phyloP scores from a whole-genome alignment of 768 basidiomycete genomes.

The Pluteus cervinus region DNA sequence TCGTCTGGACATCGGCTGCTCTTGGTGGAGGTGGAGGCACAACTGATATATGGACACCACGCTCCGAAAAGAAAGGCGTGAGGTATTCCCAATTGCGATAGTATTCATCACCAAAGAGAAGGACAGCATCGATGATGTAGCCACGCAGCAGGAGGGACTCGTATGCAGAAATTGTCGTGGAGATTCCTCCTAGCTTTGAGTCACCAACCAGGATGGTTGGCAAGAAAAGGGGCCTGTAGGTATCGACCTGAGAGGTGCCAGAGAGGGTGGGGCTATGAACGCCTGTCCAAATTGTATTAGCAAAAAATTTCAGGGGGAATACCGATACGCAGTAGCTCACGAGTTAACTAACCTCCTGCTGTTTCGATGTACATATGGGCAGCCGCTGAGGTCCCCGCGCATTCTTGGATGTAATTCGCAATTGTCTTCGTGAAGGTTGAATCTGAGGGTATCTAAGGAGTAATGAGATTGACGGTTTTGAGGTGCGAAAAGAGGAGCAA shows the following conservation, averaged over 20 bases:
- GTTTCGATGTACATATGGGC: conserved; percentile 85
- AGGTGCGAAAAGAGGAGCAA: conserved; percentile 10
- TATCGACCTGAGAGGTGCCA: conserved; percentile 78
- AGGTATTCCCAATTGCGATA: conserved; percentile 89
- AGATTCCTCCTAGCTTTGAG: conserved; percentile 88
- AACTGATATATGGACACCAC: conserved; percentile 49
- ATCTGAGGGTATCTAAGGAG: conserved; percentile 53
- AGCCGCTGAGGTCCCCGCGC: conserved; percentile 29
- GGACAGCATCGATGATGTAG: conserved; percentile 77
- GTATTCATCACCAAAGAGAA: conserved; percentile 81
- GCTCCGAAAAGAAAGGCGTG: conserved; percentile 68
- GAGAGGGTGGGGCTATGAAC: conserved; percentile 88
- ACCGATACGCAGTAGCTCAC: conserved; percentile 8
- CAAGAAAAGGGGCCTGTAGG: conserved; percentile 80
- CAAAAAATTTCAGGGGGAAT: conserved; percentile 1
- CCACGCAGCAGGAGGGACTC: conserved; percentile 89
- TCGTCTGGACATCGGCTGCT: conserved; percentile 33
- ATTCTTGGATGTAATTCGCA: conserved; percentile 50
- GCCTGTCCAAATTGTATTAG: conserved; percentile 38
- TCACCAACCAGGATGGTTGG: conserved; percentile 88
- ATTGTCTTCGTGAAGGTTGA: conserved; percentile 60
- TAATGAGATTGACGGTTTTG: not conserved
- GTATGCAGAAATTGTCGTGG: conserved; percentile 84
- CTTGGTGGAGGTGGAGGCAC: conserved; percentile 55
- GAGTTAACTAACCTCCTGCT: conserved; percentile 75